These are phyloP conservation scores for Neurospora sp. DNA, from an alignment of 495 filamentous ascomycete genomes.

Conservation along the genomic window DNA sequence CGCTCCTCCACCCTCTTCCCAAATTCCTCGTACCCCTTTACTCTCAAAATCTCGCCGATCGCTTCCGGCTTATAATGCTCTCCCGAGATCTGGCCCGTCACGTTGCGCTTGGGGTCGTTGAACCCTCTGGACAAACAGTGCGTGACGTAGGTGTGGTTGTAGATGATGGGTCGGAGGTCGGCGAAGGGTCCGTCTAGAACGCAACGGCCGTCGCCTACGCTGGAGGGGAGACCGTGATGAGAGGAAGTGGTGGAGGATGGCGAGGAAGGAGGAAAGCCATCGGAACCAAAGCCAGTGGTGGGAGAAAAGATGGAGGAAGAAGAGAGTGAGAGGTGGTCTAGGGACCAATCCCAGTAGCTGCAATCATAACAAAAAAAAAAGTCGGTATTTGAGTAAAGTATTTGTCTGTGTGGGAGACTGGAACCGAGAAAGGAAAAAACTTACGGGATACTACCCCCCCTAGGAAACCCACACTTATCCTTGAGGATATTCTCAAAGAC, in stretches of 20 bases:
- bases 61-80: neutral
- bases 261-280: neutral
- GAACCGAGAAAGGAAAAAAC: no score
- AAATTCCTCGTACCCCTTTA: neutral
- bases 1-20: neutral
- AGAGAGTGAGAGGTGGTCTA: neutral
- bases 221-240: no score
- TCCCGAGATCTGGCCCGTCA: neutral
- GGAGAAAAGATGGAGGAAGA: neutral
- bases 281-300: neutral
- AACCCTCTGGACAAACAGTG: neutral
- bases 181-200: neutral
- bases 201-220: neutral
- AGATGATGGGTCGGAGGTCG: neutral
- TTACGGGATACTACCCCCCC: neutral
- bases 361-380: no score
- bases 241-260: neutral
- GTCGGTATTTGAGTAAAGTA: no score
- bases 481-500: neutral
- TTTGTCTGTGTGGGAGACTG: no score
- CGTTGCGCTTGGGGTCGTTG: neutral
- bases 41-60: neutral
- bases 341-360: constrained; percentile 5
- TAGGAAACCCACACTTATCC: neutral
- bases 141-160: constrained; percentile 2